Evolutionary conservation across 768 basidiomycete species (phyloP).

Genomic region (Leccinum fibrillosum): DNA sequence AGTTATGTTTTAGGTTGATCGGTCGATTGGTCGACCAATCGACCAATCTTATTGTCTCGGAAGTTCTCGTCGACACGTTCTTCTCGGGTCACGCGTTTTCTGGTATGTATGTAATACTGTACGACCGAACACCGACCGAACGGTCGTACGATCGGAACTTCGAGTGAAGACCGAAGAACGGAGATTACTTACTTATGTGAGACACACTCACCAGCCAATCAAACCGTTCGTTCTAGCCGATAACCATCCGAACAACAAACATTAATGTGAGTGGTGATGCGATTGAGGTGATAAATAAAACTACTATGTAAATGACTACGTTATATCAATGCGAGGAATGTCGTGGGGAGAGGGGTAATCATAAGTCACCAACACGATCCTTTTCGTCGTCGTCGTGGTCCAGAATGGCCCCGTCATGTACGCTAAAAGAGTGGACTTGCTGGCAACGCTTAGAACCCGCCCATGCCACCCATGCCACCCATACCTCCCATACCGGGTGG

Average conservation of each 20-base stretch:
- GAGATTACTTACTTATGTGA: background rate
- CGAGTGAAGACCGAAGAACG: background rate
- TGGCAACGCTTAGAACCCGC: slow-evolving; percentile 37
- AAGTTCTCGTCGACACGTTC: background rate
- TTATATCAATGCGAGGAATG: slow-evolving; percentile 12
- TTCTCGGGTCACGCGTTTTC: background rate
- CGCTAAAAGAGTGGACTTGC: background rate
- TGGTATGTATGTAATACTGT: background rate
- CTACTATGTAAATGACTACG: slow-evolving; percentile 13
- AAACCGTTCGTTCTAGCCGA: background rate
- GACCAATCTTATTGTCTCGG: background rate
- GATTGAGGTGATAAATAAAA: slow-evolving; percentile 11
- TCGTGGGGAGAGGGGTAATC: slow-evolving; percentile 3
- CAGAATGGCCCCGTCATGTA: background rate
- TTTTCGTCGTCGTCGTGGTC: background rate
- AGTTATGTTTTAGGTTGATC: background rate
- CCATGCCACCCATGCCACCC: slow-evolving; percentile 59
- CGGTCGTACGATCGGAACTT: background rate
- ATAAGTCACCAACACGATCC: slow-evolving; percentile 4
- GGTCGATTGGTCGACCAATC: background rate
- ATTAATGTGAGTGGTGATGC: slow-evolving; percentile 22
- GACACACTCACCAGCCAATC: background rate
- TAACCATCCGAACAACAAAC: background rate
- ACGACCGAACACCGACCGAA: background rate
- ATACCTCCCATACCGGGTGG: slow-evolving; percentile 60